Evolutionary conservation across 768 basidiomycete species (phyloP).

Genomic region (Rhizopogon roseolus): DNA sequence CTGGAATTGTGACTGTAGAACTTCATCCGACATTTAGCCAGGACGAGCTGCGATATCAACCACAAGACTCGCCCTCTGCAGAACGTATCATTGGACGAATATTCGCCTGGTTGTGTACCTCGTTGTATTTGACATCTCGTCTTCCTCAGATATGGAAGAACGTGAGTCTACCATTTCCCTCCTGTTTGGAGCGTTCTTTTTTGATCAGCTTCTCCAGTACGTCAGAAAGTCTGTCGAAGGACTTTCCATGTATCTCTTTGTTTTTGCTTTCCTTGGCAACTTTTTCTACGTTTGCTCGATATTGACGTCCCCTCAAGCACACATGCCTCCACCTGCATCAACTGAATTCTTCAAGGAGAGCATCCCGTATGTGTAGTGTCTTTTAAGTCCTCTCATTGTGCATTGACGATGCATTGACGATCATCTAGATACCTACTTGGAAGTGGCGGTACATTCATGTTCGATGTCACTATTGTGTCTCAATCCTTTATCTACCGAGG

Average conservation of each 20-base stretch:
- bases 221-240: constrained; percentile 92
- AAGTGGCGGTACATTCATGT: constrained; percentile 87
- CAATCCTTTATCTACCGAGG: constrained; percentile 80
- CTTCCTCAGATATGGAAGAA: constrained; percentile 99
- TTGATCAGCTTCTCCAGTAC: constrained; percentile 43
- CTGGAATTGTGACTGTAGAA: constrained; percentile 11
- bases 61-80: constrained; percentile 20
- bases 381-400: too few relatives aligned
- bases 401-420: too few relatives aligned
- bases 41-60: constrained; percentile 5
- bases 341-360: constrained; percentile 71
- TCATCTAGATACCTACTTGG: constrained; percentile 75
- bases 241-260: constrained; percentile 88
- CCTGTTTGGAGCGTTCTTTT: not conserved
- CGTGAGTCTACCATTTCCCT: constrained; percentile 45
- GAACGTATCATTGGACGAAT: constrained; percentile 82
- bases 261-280: constrained; percentile 94
- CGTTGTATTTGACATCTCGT: constrained; percentile 87
- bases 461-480: constrained; percentile 86
- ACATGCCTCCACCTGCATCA: constrained; percentile 53
- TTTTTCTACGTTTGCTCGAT: constrained; percentile 90
- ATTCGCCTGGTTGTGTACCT: constrained; percentile 93
- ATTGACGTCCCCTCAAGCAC: constrained; percentile 65
- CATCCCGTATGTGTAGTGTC: constrained; percentile 61
- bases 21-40: constrained; percentile 11